Percentiles rank a stretch among this genome's conserved stretches.
phyloP scores from a whole-genome alignment of 2,329 filamentous ascomycete species.

The Aspergillus tanneri region DNA sequence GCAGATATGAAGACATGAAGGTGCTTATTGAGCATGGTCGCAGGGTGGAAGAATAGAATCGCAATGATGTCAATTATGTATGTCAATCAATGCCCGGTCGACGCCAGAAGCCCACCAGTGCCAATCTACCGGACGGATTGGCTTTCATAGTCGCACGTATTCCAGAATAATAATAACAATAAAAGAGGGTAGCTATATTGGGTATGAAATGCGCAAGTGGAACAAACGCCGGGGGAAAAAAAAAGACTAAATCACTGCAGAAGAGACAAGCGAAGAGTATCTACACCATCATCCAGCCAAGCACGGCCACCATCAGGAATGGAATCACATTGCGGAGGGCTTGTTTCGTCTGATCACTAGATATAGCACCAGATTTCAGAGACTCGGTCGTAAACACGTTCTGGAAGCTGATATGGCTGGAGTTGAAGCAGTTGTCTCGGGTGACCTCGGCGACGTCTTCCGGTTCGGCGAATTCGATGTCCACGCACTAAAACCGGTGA shows the following conservation, averaged over 20 bases:
- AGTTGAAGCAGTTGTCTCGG: slow-evolving; percentile 84
- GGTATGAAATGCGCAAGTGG: slow-evolving; percentile 19
- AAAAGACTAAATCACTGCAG: not conserved
- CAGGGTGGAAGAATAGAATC: not conserved
- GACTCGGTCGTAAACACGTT: slow-evolving; percentile 60
- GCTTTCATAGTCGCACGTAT: not conserved
- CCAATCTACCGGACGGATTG: not conserved
- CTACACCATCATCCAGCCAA: slow-evolving; percentile 22
- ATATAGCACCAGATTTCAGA: slow-evolving; percentile 25
- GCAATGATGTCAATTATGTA: not conserved
- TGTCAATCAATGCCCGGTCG: not conserved
- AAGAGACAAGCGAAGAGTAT: not conserved
- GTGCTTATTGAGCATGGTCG: no score
- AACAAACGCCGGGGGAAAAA: not conserved
- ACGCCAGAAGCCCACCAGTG: not conserved
- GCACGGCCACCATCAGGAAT: slow-evolving; percentile 24
- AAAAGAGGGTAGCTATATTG: slow-evolving; percentile 10
- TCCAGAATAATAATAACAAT: no score
- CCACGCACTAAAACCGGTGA: slow-evolving; percentile 68
- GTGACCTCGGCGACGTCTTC: slow-evolving; percentile 74
- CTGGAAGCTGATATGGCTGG: slow-evolving; percentile 71
- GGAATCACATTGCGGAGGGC: slow-evolving; percentile 26
- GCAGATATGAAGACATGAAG: no score
- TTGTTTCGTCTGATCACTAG: slow-evolving; percentile 16
- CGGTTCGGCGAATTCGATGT: slow-evolving; percentile 86